Evolutionary conservation across 2,329 filamentous ascomycete genomes (phyloP).

Genomic region (Paecilomyces dactylethromorphus): DNA sequence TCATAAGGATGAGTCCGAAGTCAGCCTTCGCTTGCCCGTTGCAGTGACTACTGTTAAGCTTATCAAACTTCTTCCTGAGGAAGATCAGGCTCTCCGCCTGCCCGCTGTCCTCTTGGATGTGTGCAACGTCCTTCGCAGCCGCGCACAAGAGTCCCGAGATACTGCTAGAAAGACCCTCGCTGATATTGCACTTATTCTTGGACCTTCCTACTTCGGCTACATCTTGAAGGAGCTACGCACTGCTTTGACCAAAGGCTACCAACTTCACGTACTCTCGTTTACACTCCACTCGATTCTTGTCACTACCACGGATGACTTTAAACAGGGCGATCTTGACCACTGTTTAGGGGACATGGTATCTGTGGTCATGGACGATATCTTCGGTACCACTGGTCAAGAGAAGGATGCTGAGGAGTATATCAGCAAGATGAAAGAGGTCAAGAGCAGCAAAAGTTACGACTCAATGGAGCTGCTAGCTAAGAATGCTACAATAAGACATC

Average conservation of each 20-base stretch:
- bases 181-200: slow-evolving; percentile 74
- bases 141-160: slow-evolving; percentile 80
- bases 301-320: slow-evolving; percentile 62
- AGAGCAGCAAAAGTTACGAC: slow-evolving; percentile 96
- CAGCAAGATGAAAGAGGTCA: slow-evolving; percentile 94
- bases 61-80: slow-evolving; percentile 68
- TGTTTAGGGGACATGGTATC: slow-evolving; percentile 71
- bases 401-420: slow-evolving; percentile 96
- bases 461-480: slow-evolving; percentile 90
- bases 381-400: slow-evolving; percentile 84
- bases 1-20: slow-evolving; percentile 88
- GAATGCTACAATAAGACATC: slow-evolving; percentile 66
- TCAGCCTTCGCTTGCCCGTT: slow-evolving; percentile 86
- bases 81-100: slow-evolving; percentile 66
- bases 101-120: slow-evolving; percentile 85
- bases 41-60: slow-evolving; percentile 85
- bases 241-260: slow-evolving; percentile 78
- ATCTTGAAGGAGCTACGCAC: slow-evolving; percentile 85
- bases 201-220: slow-evolving; percentile 79
- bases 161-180: slow-evolving; percentile 82
- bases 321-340: slow-evolving; percentile 82
- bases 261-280: slow-evolving; percentile 90
- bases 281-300: slow-evolving; percentile 90
- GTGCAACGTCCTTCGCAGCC: slow-evolving; percentile 85
- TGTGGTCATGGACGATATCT: slow-evolving; percentile 95